These are phyloP conservation scores for Pseudopyrenochaeta lycopersici DNA, from an alignment of 2,329 filamentous ascomycete genomes.

Conservation along the genomic window DNA sequence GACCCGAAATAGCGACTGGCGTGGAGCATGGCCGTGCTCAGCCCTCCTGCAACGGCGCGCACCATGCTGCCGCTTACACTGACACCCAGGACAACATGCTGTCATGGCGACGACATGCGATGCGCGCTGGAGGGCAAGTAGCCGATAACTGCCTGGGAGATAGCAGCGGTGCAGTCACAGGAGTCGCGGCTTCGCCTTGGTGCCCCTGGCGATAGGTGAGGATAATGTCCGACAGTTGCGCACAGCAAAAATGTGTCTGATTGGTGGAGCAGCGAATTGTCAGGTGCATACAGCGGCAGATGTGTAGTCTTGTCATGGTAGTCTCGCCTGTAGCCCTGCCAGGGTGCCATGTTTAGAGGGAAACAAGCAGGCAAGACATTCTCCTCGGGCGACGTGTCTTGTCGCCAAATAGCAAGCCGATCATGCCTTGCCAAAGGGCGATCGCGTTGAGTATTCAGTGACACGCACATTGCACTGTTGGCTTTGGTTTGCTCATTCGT, in stretches of 20 bases:
- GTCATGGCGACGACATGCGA: conserved; percentile 21
- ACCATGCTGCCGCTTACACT: conserved; percentile 35
- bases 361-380: conserved; percentile 9
- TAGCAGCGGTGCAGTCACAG: conserved; percentile 2
- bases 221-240: conserved; percentile 20
- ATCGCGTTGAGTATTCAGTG: conserved; percentile 9
- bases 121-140: conserved; percentile 8
- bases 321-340: conserved; percentile 21
- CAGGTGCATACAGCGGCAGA: conserved; percentile 29
- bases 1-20: conserved; percentile 42
- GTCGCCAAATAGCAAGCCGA: conserved; percentile 18
- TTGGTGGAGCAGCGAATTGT: conserved; percentile 28
- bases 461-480: conserved; percentile 12
- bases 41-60: conserved; percentile 40
- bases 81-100: conserved; percentile 27
- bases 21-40: conserved; percentile 36
- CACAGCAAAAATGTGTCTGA: conserved; percentile 6
- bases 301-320: conserved; percentile 22
- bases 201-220: conserved; percentile 25
- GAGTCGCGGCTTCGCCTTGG: conserved; percentile 8
- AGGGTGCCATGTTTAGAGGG: conserved; percentile 3
- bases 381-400: conserved; percentile 6
- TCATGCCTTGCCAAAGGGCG: conserved; percentile 11
- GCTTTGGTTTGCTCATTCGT: conserved; percentile 31
- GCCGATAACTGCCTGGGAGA: conserved; percentile 10